These are phyloP conservation scores for Crucihimalaya himalaica DNA, from an alignment of 345 rosid genomes.

Conservation along the genomic window DNA sequence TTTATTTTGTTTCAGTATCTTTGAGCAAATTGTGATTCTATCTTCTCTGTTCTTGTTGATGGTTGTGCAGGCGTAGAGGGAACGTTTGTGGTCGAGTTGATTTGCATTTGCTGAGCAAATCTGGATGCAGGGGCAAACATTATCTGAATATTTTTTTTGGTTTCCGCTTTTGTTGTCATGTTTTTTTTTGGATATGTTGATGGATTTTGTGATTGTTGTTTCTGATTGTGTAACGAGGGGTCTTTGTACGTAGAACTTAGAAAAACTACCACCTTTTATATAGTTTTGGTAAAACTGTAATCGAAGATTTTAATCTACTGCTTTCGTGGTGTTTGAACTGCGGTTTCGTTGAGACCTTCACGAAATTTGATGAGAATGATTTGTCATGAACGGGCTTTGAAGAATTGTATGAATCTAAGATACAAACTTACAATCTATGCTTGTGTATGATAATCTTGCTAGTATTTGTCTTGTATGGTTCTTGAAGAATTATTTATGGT, in stretches of 20 bases:
- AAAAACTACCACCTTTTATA: slow-evolving; percentile 6
- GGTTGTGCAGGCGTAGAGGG: slow-evolving; percentile 13
- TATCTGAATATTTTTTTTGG: slow-evolving; percentile 14
- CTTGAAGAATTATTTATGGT: not conserved
- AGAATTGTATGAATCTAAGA: too few relatives aligned
- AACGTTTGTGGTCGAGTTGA: slow-evolving; percentile 5
- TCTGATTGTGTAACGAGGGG: not conserved
- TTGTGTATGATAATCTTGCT: not conserved
- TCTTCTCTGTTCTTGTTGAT: not conserved
- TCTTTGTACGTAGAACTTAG: slow-evolving; percentile 19
- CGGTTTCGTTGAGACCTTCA: not conserved
- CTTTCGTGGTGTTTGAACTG: not conserved
- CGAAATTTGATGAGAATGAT: too few relatives aligned
- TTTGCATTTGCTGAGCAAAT: slow-evolving; percentile 25
- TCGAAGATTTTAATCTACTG: not conserved
- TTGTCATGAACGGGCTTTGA: too few relatives aligned
- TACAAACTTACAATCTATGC: too few relatives aligned
- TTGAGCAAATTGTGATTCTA: not conserved
- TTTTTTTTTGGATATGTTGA: slow-evolving; percentile 6
- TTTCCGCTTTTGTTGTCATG: not conserved
- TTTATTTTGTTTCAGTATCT: not conserved
- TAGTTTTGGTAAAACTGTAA: slow-evolving; percentile 10
- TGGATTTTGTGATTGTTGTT: slow-evolving; percentile 2
- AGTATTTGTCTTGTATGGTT: not conserved
- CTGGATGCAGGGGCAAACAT: slow-evolving; percentile 26